Evolutionary conservation across 1,284 basidiomycete genomes (phyloP), one percentile per base, ranked within the genome.

Genomic region (Mycosarcoma maydis): DNA sequence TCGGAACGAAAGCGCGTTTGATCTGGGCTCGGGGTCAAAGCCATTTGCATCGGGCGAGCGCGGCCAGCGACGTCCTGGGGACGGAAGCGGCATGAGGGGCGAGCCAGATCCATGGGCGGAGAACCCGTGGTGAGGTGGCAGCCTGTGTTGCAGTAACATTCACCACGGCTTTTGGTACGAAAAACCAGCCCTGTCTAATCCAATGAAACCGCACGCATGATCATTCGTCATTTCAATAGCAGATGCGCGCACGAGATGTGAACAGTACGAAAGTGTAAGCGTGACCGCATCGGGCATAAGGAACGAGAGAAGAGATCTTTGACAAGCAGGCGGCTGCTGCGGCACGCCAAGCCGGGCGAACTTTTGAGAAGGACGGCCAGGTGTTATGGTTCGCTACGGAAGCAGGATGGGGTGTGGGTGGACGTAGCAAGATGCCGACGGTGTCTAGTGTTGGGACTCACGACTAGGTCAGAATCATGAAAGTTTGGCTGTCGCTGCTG

Each of bases 21-120:
- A 61, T n/a, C 32, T 61, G 40, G 23, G 17, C 23, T 39, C 45
- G n/a, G 46, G 41, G 3, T 43, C 44, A 6, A 64, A 40, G 27
- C 40, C 45, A 8, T 57, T 54, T 24, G 46, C 54, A 14, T 48
- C 54, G 30, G 41, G 49, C 19, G 60, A 64, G 33, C 61, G 54
- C n/a, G 27, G n/a, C 10, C 54, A 36, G 32, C 40, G 54, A 46
- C 45, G 61, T 26, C 17, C 44, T 20, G 49, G 53, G 8, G 48
- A 50, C 27, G 40, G 36, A 4, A 36, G 24, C 27, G 38, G 22
- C 4, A 29, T 61, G 41, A 46, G 40, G 9, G 20, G 20, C 3
- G 54, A 58, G 24, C 32, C 60, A 14, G 67, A 70, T 46, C 60
- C 67, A 1, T 70, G 67, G 67, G 52, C 67, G 19, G 67, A 70